phyloP scores from a whole-genome alignment of 305 asterid genomes.

The Rubia balearica region DNA sequence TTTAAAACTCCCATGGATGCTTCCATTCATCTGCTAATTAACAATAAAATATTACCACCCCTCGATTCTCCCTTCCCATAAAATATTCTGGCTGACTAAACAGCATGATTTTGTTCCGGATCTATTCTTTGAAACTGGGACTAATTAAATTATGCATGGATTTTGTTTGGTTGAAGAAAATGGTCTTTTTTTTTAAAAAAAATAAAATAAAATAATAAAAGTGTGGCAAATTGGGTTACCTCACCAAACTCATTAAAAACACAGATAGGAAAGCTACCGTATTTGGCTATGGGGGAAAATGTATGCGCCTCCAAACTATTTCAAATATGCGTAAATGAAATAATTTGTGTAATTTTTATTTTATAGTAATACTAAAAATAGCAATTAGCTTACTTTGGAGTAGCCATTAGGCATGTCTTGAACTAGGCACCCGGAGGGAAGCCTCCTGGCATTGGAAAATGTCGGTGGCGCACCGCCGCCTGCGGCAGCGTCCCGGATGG shows the following conservation, averaged over 20 bases:
- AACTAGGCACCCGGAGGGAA: slow-evolving; percentile 90
- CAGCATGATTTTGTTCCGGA: slow-evolving; percentile 1
- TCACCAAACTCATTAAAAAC: slow-evolving; percentile 58
- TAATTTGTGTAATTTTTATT: too few species aligned
- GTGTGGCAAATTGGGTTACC: slow-evolving; percentile 21
- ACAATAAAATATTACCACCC: neutral
- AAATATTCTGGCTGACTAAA: neutral
- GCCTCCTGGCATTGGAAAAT: slow-evolving; percentile 56
- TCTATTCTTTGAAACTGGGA: neutral
- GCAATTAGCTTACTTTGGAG: slow-evolving; percentile 49
- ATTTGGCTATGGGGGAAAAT: neutral
- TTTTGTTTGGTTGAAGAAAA: too few species aligned
- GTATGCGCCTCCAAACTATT: neutral
- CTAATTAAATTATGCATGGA: neutral
- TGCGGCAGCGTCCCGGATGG: slow-evolving; percentile 41
- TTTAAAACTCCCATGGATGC: slow-evolving; percentile 33
- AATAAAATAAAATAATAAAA: too few species aligned
- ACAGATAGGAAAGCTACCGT: slow-evolving; percentile 33
- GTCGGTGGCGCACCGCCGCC: slow-evolving; percentile 20
- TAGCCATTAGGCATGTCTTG: slow-evolving; percentile 98
- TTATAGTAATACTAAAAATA: neutral
- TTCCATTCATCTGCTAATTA: slow-evolving; percentile 41
- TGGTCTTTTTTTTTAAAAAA: too few species aligned
- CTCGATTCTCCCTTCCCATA: slow-evolving; percentile 26
- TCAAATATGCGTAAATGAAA: neutral